A percentile compares a stretch with the other conserved stretches of the same genome.
Evolutionary conservation across 2,329 filamentous ascomycete genomes (phyloP).

Genomic region (Dendryphion nanum): DNA sequence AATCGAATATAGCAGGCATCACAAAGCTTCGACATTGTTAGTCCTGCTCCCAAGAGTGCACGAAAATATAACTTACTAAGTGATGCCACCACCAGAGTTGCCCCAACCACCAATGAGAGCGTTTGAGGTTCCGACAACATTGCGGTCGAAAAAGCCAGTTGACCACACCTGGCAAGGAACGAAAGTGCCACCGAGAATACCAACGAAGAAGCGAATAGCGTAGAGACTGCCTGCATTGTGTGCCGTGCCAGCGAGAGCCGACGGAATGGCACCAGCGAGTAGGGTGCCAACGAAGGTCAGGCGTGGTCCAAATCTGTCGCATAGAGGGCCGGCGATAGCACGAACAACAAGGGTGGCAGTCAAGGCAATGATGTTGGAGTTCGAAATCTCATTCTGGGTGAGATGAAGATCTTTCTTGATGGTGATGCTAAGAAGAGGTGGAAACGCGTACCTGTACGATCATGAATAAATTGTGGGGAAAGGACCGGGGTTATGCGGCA

Average conservation of each 20-base stretch:
- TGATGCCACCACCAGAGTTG: slow-evolving; percentile 85
- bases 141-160: slow-evolving; percentile 91
- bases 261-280: slow-evolving; percentile 75
- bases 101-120: slow-evolving; percentile 81
- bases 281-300: slow-evolving; percentile 75
- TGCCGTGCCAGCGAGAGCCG: slow-evolving; percentile 77
- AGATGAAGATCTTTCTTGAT: slow-evolving; percentile 78
- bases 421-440: slow-evolving; percentile 63
- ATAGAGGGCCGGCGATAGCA: slow-evolving; percentile 75
- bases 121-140: slow-evolving; percentile 85
- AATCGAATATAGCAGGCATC: slow-evolving; percentile 88
- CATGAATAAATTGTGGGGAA: slow-evolving; percentile 16
- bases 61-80: slow-evolving; percentile 54
- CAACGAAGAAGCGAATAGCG: slow-evolving; percentile 74
- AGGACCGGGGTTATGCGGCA: slow-evolving; percentile 2
- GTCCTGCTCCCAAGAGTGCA: neutral
- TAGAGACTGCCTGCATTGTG: slow-evolving; percentile 68
- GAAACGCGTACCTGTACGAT: slow-evolving; percentile 73
- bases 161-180: slow-evolving; percentile 91
- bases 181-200: slow-evolving; percentile 74
- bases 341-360: slow-evolving; percentile 64
- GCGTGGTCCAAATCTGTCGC: slow-evolving; percentile 80
- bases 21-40: slow-evolving; percentile 57
- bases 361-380: slow-evolving; percentile 87
- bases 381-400: slow-evolving; percentile 69